Base-by-base conservation (phyloP, 441 rosid genomes). In the Croton laevigatus region DNA sequence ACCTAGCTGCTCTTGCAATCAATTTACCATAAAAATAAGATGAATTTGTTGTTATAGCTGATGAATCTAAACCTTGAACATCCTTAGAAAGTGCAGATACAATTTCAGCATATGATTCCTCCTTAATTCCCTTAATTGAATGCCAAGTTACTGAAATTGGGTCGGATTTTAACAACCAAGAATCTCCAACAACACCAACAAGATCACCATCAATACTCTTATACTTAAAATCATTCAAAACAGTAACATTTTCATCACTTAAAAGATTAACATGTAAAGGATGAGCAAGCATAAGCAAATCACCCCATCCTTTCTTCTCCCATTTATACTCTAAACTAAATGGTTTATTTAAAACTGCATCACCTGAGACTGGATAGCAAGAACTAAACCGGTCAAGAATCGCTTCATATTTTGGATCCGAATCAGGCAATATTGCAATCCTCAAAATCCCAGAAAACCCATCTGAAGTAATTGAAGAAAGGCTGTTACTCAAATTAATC, bases 271-370 rank as follows among this genome's bases (percentile, higher is more conserved):
- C 77, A 80, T 92, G 98, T 14, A 94, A 88, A 68, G 97, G 97
- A 72, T 94, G 98, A 9, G 97, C 97, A n/a, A 94, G 85, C 84
- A 94, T 82, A n/a, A 94, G 83, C 81, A 94, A 88, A 83, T 92
- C 87, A 62, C 97, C 98, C 81, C 91, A 87, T 37, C 98, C 98
- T 82, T 82, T 82, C 83, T 90, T 92, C 65, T 86, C 90, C 92
- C 94, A 94, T 69, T 84, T 83, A 68, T 92, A 94, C 76, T 91
- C 94, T 37, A 94, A 64, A 76, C 88, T 78, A 73, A 87, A 94
- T 0, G 97, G 97, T 65, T 78, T 86, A 44, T 81, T 81, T 70
- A 94, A 76, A 76, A 74, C 81, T 3, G 94, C 96, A 73, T 89
- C 85, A 49, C 97, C 97, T 70, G 97, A 88, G 17, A 82, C 73